Evolutionary conservation across 768 basidiomycete species (phyloP).

Genomic region (Leccinum disarticulatum): DNA sequence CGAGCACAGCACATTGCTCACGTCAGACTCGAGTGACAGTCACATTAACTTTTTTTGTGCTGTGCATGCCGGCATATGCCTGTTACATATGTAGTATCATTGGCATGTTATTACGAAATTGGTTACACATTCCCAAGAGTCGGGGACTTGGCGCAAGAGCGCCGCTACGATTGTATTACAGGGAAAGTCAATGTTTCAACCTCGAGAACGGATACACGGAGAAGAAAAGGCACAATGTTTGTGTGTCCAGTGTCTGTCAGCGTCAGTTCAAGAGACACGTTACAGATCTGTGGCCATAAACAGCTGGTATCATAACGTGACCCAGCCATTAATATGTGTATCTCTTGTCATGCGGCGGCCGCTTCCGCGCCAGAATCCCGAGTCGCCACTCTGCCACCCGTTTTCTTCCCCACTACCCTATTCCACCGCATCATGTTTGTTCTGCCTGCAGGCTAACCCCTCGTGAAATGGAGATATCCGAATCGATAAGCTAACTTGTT

Average conservation of each 20-base stretch:
- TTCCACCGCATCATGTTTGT: slow-evolving; percentile 10
- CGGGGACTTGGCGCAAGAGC: too few relatives aligned
- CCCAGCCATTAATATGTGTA: slow-evolving; percentile 20
- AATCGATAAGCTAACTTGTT: slow-evolving; percentile 16
- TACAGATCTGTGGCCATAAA: slow-evolving; percentile 7
- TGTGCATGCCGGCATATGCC: too few relatives aligned
- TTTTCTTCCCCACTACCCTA: slow-evolving; percentile 6
- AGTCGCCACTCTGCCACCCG: slow-evolving; percentile 6
- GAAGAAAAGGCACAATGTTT: too few relatives aligned
- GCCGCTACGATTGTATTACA: too few relatives aligned
- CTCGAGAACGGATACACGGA: too few relatives aligned
- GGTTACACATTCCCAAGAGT: too few relatives aligned
- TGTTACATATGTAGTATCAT: too few relatives aligned
- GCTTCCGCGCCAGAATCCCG: slow-evolving; percentile 17
- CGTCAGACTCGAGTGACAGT: not conserved
- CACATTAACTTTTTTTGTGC: too few relatives aligned
- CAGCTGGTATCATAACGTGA: not conserved
- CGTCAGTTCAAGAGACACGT: slow-evolving; percentile 1
- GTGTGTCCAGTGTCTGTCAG: slow-evolving; percentile 5
- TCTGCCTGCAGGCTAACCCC: slow-evolving; percentile 10
- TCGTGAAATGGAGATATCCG: slow-evolving; percentile 24
- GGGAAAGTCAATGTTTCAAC: too few relatives aligned
- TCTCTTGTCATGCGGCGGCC: slow-evolving; percentile 9
- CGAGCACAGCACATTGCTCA: not conserved
- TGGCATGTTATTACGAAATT: too few relatives aligned